These are phyloP conservation scores for Tympanopsis confertula DNA, from an alignment of 2,329 filamentous ascomycete species.

Conservation along the genomic window DNA sequence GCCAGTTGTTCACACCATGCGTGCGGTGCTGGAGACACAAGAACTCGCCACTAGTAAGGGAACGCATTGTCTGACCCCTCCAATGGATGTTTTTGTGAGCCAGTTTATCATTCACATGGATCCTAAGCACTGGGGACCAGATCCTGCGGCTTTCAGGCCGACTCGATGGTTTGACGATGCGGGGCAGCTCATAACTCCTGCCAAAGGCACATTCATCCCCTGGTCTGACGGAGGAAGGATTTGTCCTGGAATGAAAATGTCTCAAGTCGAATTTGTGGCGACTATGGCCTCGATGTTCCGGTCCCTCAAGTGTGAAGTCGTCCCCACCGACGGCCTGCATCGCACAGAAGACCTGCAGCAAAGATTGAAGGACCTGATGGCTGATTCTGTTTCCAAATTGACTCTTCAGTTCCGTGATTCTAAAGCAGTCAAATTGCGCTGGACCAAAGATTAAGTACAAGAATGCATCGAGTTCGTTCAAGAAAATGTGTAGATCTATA, in stretches of 20 bases:
- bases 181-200: conserved; percentile 16
- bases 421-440: too few relatives aligned
- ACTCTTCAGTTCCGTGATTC: too few relatives aligned
- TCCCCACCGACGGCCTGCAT: too few relatives aligned
- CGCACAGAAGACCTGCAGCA: too few relatives aligned
- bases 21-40: conserved; percentile 15
- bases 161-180: conserved; percentile 22
- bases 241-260: conserved; percentile 41
- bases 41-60: conserved; percentile 12
- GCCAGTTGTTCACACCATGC: conserved; percentile 22
- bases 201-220: conserved; percentile 27
- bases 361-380: too few relatives aligned
- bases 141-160: conserved; percentile 23
- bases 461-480: too few relatives aligned
- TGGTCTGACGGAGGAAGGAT: conserved; percentile 35
- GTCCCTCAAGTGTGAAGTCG: too few relatives aligned
- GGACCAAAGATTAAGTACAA: too few relatives aligned
- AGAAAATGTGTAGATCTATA: too few relatives aligned
- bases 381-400: too few relatives aligned
- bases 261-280: conserved; percentile 40
- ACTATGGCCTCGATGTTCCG: conserved; percentile 27
- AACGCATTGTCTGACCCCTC: conserved; percentile 16
- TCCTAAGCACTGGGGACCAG: conserved; percentile 13
- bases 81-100: conserved; percentile 22
- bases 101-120: conserved; percentile 14